Evolutionary conservation across 2,329 filamentous ascomycete species (phyloP).

Genomic region (Xenoacremonium recifei): DNA sequence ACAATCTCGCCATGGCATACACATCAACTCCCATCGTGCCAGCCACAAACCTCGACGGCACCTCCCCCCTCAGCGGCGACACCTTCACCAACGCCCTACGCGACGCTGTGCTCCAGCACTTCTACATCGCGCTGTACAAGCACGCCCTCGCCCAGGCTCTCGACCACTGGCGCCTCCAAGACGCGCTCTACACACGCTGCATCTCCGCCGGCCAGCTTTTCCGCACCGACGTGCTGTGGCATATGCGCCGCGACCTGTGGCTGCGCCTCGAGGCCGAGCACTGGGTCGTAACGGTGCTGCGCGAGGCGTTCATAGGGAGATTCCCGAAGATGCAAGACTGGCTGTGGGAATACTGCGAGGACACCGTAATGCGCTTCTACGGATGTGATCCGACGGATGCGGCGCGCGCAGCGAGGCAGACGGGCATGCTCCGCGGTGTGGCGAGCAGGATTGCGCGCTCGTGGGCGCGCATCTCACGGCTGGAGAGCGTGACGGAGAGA

Average conservation of each 20-base stretch:
- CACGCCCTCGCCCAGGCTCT: slow-evolving; percentile 14
- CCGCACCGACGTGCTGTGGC: slow-evolving; percentile 12
- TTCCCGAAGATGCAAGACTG: too few species aligned
- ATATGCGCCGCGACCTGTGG: slow-evolving; percentile 13
- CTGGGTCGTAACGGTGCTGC: slow-evolving; percentile 9
- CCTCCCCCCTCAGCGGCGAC: slow-evolving; percentile 8
- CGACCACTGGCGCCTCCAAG: slow-evolving; percentile 19
- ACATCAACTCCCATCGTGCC: slow-evolving; percentile 12
- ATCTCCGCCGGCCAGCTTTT: slow-evolving; percentile 3
- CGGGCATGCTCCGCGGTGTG: too few species aligned
- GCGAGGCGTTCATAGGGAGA: too few species aligned
- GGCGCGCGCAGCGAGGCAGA: too few species aligned
- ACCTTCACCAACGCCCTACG: slow-evolving; percentile 11
- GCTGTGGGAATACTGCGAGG: too few species aligned
- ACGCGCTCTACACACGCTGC: slow-evolving; percentile 7
- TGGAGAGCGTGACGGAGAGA: too few species aligned
- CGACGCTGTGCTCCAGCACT: slow-evolving; percentile 8
- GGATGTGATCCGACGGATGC: too few species aligned
- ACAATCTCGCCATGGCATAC: slow-evolving; percentile 18
- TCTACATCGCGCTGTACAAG: slow-evolving; percentile 14
- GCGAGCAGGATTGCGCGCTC: too few species aligned
- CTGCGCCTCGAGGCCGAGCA: slow-evolving; percentile 11
- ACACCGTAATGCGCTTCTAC: too few species aligned
- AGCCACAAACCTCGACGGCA: background rate
- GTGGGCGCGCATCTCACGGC: too few species aligned